Base-by-base conservation (phyloP, 208 protist species). In the Crithidia brevicula region DNA sequence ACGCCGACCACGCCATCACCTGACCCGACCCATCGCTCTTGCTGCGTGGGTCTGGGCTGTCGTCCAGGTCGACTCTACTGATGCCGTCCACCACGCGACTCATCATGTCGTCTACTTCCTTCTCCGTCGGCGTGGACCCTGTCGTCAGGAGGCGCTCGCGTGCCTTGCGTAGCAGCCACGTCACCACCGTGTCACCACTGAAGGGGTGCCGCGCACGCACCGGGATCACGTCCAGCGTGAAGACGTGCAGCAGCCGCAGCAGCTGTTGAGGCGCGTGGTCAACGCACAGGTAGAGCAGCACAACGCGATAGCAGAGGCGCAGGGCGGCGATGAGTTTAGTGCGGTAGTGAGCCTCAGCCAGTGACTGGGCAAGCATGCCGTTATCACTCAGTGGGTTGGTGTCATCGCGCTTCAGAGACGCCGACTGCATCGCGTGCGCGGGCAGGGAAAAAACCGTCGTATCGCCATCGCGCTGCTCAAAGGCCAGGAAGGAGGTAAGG, bases 221-320 rank as follows among this genome's bases (percentile, higher is more conserved):
- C 16, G 70, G 70, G 1, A 76, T 45, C 5, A 38, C 38, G 10
- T 33, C 47, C 11, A 40, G 38, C 11, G 61, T 66, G 40, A 65
- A 76, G 13, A 40, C 63, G 30, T 53, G 62, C 53, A 76, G 45
- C 7, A 76, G 70, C 10, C 56, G 70, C 30, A 66, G 61, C 9
- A 76, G 53, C 62, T 70, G 70, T 49, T 64, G 53, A 9, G 70
- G 70, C 25, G 70, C 60, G 57, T 76, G 45, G 45, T 76, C 70
- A 13, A 70, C 34, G 27, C 70, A 76, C 15, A 56, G 53, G 47
- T 54, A 70, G 22, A 76, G 34, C 10, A 76, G 62, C 30, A 76
- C 70, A 23, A 70, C 62, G 20, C 70, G 62, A 47, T 76, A 76
- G 54, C 70, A 76, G 10, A 76, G 47, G 10, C 70, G 53, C 54